Percentiles rank a stretch among this genome's conserved stretches.
phyloP scores from a whole-genome alignment of 2,329 filamentous ascomycete genomes.

The Xylariaceae sp. region DNA sequence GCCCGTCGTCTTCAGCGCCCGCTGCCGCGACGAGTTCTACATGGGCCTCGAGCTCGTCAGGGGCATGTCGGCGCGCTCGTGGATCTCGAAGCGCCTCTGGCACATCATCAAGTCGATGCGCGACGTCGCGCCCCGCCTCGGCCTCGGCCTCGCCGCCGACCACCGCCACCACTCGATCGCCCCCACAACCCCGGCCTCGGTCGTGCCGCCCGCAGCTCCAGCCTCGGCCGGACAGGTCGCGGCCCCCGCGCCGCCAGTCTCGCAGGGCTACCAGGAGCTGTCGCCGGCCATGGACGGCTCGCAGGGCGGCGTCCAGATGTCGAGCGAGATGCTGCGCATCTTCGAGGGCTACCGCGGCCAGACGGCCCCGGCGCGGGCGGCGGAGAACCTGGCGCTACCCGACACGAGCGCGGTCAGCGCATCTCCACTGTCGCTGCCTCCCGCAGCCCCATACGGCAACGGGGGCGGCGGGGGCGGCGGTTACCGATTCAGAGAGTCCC shows the following conservation, averaged over 20 bases:
- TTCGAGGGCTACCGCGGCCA: slow-evolving; percentile 32
- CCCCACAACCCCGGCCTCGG: slow-evolving; percentile 48
- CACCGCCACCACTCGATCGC: slow-evolving; percentile 46
- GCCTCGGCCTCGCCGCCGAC: slow-evolving; percentile 48
- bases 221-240: too few relatives aligned
- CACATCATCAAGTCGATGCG: slow-evolving; percentile 63
- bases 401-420: too few relatives aligned
- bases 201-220: too few relatives aligned
- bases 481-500: too few relatives aligned
- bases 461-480: too few relatives aligned
- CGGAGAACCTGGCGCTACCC: too few relatives aligned
- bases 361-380: slow-evolving; percentile 3
- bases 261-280: too few relatives aligned
- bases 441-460: too few relatives aligned
- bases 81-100: slow-evolving; percentile 67
- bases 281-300: slow-evolving; percentile 10
- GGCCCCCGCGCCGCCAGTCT: too few relatives aligned
- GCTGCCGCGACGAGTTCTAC: slow-evolving; percentile 70
- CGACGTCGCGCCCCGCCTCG: slow-evolving; percentile 62
- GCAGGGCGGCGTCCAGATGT: slow-evolving; percentile 41
- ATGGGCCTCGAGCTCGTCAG: slow-evolving; percentile 69
- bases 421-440: too few relatives aligned
- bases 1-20: slow-evolving; percentile 60
- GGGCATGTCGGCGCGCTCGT: slow-evolving; percentile 62
- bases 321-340: slow-evolving; percentile 45